A percentile compares a stretch with the other conserved stretches of the same genome.
These are phyloP conservation scores for Thermothelomyces thermophilus DNA, from an alignment of 2,329 filamentous ascomycete species.

Conservation along the genomic window DNA sequence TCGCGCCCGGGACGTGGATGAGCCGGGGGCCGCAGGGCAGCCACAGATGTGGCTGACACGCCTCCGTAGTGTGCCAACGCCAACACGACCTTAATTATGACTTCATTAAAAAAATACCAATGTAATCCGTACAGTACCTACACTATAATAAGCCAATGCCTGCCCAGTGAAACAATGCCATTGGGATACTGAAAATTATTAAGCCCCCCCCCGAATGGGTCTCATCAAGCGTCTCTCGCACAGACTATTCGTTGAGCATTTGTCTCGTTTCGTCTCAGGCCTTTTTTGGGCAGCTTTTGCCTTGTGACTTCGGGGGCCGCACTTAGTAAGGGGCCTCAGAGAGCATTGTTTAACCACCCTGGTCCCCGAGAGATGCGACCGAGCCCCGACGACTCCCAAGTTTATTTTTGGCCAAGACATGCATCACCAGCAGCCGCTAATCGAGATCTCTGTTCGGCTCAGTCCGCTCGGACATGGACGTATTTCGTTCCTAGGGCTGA, in stretches of 20 bases:
- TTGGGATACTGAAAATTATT: too few relatives aligned
- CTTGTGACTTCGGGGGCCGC: too few relatives aligned
- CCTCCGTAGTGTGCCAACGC: too few relatives aligned
- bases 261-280: neutral
- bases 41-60: conserved; percentile 18
- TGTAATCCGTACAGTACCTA: neutral
- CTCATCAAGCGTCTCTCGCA: neutral
- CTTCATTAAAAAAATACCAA: too few relatives aligned
- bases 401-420: conserved; percentile 6
- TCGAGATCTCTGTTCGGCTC: conserved; percentile 11
- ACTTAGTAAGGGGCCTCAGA: too few relatives aligned
- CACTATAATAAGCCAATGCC: neutral
- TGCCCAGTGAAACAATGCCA: neutral
- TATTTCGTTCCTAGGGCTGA: conserved; percentile 3
- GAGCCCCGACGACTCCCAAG: too few relatives aligned
- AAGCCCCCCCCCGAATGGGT: too few relatives aligned
- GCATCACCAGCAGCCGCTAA: conserved; percentile 10
- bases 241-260: conserved; percentile 12
- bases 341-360: too few relatives aligned
- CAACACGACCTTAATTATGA: too few relatives aligned
- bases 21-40: conserved; percentile 1
- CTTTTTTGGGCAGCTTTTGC: too few relatives aligned
- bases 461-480: conserved; percentile 6
- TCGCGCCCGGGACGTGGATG: conserved; percentile 10
- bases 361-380: too few relatives aligned